Conservation (phyloP, 352 stramenopile species). For the Thraustochytrium sp. region DNA sequence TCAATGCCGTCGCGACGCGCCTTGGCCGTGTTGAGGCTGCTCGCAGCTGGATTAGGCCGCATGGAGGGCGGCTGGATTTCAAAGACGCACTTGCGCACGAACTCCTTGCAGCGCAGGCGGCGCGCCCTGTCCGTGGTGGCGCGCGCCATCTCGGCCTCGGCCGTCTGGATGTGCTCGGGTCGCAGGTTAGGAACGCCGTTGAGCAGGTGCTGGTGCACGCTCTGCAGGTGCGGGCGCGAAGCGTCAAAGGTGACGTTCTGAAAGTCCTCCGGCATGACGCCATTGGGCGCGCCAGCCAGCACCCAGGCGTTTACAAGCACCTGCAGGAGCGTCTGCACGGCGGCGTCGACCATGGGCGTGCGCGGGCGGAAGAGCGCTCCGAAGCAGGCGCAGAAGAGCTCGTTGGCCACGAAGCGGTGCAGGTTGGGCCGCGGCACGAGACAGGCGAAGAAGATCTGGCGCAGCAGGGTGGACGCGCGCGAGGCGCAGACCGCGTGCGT, state of each 20-base stretch:
- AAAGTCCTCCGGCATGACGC: not conserved
- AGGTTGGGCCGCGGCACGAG: not conserved
- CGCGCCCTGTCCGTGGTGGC: not conserved
- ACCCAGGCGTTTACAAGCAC: conserved; percentile 5
- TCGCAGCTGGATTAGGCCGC: not conserved
- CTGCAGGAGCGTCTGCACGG: not conserved
- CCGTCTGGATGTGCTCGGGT: not conserved
- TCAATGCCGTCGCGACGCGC: not conserved
- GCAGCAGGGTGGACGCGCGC: not conserved
- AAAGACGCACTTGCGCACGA: conserved; percentile 30
- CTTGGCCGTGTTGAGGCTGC: not conserved
- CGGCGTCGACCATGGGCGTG: not conserved
- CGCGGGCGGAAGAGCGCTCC: not conserved
- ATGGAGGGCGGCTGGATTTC: not conserved
- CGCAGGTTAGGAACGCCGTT: not conserved
- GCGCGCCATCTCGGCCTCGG: not conserved
- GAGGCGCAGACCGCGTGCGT: not conserved
- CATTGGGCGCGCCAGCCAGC: not conserved
- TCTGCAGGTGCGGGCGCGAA: not conserved
- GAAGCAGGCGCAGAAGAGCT: conserved; percentile 33
- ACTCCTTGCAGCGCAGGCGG: conserved; percentile 1
- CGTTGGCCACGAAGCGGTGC: conserved; percentile 11
- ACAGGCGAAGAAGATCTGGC: not conserved
- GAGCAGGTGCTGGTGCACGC: not conserved
- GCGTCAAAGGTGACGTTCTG: not conserved